phyloP scores from a whole-genome alignment of 225 moss, liverwort and hornwort genomes.

The Thuidium tamariscinum region DNA sequence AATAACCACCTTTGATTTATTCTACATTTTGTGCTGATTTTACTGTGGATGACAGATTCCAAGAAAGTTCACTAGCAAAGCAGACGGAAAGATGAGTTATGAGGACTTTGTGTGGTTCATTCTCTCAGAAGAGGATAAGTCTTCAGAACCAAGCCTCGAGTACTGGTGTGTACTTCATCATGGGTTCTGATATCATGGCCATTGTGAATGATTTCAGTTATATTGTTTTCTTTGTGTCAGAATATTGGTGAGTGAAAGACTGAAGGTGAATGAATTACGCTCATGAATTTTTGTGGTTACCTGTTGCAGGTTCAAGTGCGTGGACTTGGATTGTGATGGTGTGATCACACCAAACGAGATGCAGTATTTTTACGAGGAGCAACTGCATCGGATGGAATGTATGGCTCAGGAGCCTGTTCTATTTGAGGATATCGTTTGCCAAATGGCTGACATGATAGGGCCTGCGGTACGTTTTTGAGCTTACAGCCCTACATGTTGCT shows the following conservation, averaged over 20 bases:
- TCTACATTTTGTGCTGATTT: background rate
- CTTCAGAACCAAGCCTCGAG: constrained; percentile 94
- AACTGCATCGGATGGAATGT: constrained; percentile 97
- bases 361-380: constrained; percentile 99
- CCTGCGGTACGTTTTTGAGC: constrained; percentile 52
- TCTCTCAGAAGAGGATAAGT: constrained; percentile 97
- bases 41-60: constrained; percentile 60
- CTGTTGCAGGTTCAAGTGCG: constrained; percentile 87
- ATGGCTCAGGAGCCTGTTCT: constrained; percentile 99
- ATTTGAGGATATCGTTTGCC: constrained; percentile 98
- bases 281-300: background rate
- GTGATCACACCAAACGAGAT: constrained; percentile 98
- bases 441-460: constrained; percentile 99
- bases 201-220: background rate
- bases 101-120: constrained; percentile 99
- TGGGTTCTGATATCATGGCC: background rate
- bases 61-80: constrained; percentile 94
- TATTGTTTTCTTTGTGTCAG: background rate
- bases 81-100: constrained; percentile 94
- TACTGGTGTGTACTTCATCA: constrained; percentile 56
- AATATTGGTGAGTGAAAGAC: background rate
- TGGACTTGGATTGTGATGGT: constrained; percentile 97
- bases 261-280: background rate
- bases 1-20: background rate
- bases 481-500: background rate